Percentiles rank a stretch among this genome's conserved stretches.
Evolutionary conservation across 495 filamentous ascomycete genomes (phyloP).

Genomic region (Hypoxylon cercidicola): DNA sequence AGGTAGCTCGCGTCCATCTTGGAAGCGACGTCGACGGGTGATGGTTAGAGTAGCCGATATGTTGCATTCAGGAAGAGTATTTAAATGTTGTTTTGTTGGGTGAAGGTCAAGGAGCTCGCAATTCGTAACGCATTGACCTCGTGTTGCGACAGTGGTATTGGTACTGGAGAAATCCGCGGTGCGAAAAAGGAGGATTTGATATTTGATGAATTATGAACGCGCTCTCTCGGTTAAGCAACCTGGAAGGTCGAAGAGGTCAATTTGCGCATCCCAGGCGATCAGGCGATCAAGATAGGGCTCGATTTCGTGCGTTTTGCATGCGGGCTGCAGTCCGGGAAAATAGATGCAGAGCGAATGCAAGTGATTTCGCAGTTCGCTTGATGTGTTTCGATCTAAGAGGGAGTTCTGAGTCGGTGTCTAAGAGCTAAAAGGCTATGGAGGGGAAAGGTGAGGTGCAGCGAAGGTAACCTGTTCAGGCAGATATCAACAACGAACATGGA

Average conservation of each 20-base stretch:
- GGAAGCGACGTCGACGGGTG: slow-evolving; percentile 24
- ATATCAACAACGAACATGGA: slow-evolving; percentile 34
- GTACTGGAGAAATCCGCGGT: slow-evolving; percentile 6
- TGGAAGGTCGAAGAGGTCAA: slow-evolving; percentile 21
- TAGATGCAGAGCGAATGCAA: slow-evolving; percentile 34
- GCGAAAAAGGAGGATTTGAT: slow-evolving; percentile 4
- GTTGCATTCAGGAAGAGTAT: slow-evolving; percentile 21
- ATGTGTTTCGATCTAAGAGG: slow-evolving; percentile 38
- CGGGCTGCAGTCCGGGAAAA: slow-evolving; percentile 21
- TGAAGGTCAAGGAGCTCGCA: slow-evolving; percentile 18
- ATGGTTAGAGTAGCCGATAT: slow-evolving; percentile 3
- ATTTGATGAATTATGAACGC: slow-evolving; percentile 23
- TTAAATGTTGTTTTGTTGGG: slow-evolving; percentile 5
- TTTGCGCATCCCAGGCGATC: slow-evolving; percentile 46
- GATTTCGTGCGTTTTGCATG: slow-evolving; percentile 39
- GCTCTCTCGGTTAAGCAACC: slow-evolving; percentile 29
- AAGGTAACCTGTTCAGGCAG: slow-evolving; percentile 26
- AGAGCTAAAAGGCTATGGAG: slow-evolving; percentile 28
- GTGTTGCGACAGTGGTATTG: slow-evolving; percentile 4
- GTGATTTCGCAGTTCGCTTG: slow-evolving; percentile 31
- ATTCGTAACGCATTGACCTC: slow-evolving; percentile 28
- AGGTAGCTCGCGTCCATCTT: slow-evolving; percentile 91
- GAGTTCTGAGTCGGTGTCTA: slow-evolving; percentile 26
- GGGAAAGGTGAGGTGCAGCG: slow-evolving; percentile 36
- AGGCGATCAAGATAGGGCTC: slow-evolving; percentile 38